phyloP scores from a whole-genome alignment of 805 yeast species.

The Suhomyces canberraensis region DNA sequence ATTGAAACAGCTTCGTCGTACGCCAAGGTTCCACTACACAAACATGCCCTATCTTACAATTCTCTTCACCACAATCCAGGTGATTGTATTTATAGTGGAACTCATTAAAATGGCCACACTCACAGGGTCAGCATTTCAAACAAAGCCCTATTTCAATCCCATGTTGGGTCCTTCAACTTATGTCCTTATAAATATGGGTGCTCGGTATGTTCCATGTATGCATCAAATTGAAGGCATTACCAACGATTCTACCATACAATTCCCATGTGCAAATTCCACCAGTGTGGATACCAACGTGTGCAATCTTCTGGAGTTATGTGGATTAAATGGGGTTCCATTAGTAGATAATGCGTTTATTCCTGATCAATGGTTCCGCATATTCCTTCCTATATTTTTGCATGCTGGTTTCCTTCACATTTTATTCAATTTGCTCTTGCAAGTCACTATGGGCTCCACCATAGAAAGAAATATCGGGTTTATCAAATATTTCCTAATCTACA shows the following conservation, averaged over 20 bases:
- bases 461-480: slow-evolving; percentile 56
- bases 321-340: slow-evolving; percentile 47
- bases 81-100: slow-evolving; percentile 60
- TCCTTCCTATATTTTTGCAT: slow-evolving; percentile 69
- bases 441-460: slow-evolving; percentile 56
- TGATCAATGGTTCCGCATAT: slow-evolving; percentile 65
- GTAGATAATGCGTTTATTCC: slow-evolving; percentile 40
- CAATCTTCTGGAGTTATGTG: slow-evolving; percentile 55
- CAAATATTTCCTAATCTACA: slow-evolving; percentile 52
- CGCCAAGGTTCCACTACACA: slow-evolving; percentile 34
- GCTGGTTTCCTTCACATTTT: slow-evolving; percentile 71
- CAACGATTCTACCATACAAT: slow-evolving; percentile 39
- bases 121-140: slow-evolving; percentile 65
- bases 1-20: slow-evolving; percentile 19
- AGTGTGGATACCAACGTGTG: slow-evolving; percentile 53
- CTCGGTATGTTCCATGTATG: slow-evolving; percentile 73
- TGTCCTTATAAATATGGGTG: slow-evolving; percentile 64
- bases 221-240: slow-evolving; percentile 49
- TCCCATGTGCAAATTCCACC: slow-evolving; percentile 73
- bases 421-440: slow-evolving; percentile 59
- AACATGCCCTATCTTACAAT: slow-evolving; percentile 41
- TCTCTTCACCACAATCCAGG: slow-evolving; percentile 44
- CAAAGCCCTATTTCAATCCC: slow-evolving; percentile 71
- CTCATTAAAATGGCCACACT: slow-evolving; percentile 51
- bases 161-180: slow-evolving; percentile 76